phyloP scores from a whole-genome alignment of 805 yeast genomes.

The Metschnikowia koreensis region DNA sequence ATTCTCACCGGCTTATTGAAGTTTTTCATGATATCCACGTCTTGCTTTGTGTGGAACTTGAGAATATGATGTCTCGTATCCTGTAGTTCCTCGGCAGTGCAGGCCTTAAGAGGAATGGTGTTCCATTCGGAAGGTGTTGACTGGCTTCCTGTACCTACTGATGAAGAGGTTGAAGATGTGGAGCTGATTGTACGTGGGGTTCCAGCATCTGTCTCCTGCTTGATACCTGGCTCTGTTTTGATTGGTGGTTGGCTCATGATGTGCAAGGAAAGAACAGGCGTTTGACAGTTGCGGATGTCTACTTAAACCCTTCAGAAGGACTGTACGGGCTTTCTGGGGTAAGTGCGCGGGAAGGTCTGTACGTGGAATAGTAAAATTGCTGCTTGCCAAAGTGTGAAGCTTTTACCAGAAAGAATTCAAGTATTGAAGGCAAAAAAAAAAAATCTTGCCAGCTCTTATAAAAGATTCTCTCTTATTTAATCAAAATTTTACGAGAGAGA shows the following conservation, averaged over 20 bases:
- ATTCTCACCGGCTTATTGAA: slow-evolving; percentile 82
- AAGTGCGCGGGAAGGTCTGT: background rate
- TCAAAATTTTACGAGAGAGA: too few relatives aligned
- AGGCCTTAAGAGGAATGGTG: slow-evolving; percentile 65
- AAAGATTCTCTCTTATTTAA: too few relatives aligned
- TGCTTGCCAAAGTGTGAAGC: background rate
- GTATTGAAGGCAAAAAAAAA: too few relatives aligned
- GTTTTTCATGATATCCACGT: slow-evolving; percentile 66
- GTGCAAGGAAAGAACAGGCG: slow-evolving; percentile 5
- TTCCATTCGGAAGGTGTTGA: slow-evolving; percentile 34
- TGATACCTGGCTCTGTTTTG: slow-evolving; percentile 29
- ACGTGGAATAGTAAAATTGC: background rate
- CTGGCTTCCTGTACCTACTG: slow-evolving; percentile 14
- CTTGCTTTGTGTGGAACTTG: slow-evolving; percentile 71
- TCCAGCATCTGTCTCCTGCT: slow-evolving; percentile 21
- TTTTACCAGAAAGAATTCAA: too few relatives aligned
- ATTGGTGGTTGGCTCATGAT: slow-evolving; percentile 28
- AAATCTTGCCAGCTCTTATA: too few relatives aligned
- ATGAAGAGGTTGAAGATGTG: slow-evolving; percentile 2
- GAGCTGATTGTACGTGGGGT: background rate
- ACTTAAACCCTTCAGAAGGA: background rate
- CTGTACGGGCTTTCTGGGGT: slow-evolving; percentile 2
- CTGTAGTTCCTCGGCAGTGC: slow-evolving; percentile 66
- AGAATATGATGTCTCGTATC: slow-evolving; percentile 76
- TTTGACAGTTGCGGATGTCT: background rate